Conservation (phyloP, 176 grass and related monocot genomes). For the Oryza meyeriana region DNA sequence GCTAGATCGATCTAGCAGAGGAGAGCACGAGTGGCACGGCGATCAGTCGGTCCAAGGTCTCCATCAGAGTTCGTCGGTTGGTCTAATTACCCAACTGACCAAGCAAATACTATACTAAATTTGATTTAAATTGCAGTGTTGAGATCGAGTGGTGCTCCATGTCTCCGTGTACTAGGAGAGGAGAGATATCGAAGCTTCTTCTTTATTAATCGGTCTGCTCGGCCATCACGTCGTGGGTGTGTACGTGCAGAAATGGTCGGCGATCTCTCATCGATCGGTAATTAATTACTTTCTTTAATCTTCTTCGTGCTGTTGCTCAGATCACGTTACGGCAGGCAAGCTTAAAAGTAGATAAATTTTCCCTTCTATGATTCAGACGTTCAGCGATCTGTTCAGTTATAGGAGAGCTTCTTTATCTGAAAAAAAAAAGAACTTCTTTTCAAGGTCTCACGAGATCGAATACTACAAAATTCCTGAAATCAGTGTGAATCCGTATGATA, state of each 20-base stretch:
- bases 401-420: too few relatives aligned
- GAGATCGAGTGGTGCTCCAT: not conserved
- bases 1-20: not conserved
- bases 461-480: not conserved
- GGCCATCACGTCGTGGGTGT: not conserved
- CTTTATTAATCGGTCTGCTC: not conserved
- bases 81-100: not conserved
- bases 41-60: not conserved
- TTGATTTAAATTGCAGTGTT: not conserved
- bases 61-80: conserved; percentile 25
- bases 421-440: too few relatives aligned
- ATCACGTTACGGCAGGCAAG: not conserved
- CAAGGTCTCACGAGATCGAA: not conserved
- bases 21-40: not conserved
- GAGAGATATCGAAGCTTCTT: not conserved
- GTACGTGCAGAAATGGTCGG: not conserved
- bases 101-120: not conserved
- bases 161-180: not conserved
- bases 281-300: not conserved
- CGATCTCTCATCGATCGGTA: not conserved
- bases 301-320: not conserved
- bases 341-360: not conserved
- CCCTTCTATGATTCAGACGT: not conserved
- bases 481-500: not conserved
- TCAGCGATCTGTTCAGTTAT: not conserved